Conservation (phyloP, 306 rosid species). For the Acacia acuminata region DNA sequence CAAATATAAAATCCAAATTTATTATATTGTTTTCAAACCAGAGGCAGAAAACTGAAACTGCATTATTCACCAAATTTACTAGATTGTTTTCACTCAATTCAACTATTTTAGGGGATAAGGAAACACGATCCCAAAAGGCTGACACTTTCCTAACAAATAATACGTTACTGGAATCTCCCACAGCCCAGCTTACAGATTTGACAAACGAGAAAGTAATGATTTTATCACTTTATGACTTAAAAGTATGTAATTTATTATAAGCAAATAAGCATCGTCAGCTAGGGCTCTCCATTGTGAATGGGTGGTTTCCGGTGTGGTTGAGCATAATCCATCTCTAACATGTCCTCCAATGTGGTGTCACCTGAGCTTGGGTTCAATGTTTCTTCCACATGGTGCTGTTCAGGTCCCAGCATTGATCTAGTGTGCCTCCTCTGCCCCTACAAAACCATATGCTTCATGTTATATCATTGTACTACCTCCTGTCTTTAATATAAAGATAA, state of each 20-base stretch:
- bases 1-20: neutral
- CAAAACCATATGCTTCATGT: slow-evolving; percentile 34
- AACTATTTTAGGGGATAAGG: neutral
- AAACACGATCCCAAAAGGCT: neutral
- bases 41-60: neutral
- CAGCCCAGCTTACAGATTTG: slow-evolving; percentile 5
- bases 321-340: slow-evolving; percentile 68
- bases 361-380: slow-evolving; percentile 37
- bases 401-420: slow-evolving; percentile 47
- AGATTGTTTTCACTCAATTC: slow-evolving; percentile 7
- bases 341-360: slow-evolving; percentile 49
- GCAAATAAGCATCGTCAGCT: neutral
- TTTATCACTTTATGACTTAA: neutral
- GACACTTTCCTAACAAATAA: neutral
- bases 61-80: neutral
- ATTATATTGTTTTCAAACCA: neutral
- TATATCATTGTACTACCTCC: neutral
- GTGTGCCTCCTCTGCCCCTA: slow-evolving; percentile 41
- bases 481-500: too few species aligned
- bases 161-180: slow-evolving; percentile 1
- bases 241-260: neutral
- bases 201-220: neutral
- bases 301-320: slow-evolving; percentile 86
- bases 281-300: slow-evolving; percentile 75
- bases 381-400: slow-evolving; percentile 40